Evolutionary conservation across 345 rosid genomes (phyloP).

Genomic region (Ceriops tagal): DNA sequence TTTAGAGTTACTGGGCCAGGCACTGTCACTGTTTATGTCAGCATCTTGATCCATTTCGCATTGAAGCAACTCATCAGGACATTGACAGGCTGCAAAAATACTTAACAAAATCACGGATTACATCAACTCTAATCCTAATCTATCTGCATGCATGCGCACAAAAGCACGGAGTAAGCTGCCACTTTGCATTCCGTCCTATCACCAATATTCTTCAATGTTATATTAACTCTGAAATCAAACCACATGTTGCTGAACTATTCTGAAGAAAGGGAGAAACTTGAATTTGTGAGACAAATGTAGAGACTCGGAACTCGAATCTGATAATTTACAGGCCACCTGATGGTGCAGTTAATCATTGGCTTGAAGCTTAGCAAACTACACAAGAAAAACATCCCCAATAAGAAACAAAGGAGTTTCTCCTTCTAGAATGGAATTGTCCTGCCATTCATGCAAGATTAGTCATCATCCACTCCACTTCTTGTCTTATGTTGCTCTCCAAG

Average conservation of each 20-base stretch:
- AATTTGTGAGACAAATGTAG: not conserved
- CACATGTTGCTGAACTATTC: not conserved
- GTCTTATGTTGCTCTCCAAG: slow-evolving; percentile 45
- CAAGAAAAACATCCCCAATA: slow-evolving; percentile 1
- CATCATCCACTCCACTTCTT: slow-evolving; percentile 73
- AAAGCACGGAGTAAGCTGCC: too few species aligned
- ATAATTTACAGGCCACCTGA: slow-evolving; percentile 20
- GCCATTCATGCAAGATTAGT: slow-evolving; percentile 45
- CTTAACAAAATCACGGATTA: too few species aligned
- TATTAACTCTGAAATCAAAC: not conserved
- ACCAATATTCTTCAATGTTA: not conserved
- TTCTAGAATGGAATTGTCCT: slow-evolving; percentile 27
- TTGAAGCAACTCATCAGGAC: too few species aligned
- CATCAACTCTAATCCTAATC: too few species aligned
- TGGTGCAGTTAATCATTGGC: slow-evolving; percentile 10
- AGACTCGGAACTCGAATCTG: not conserved
- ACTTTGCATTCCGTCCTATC: too few species aligned
- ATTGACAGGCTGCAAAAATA: too few species aligned
- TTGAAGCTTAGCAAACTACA: slow-evolving; percentile 2
- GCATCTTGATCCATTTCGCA: too few species aligned
- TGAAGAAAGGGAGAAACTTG: slow-evolving; percentile 5
- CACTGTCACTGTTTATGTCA: too few species aligned
- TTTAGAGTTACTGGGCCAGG: too few species aligned
- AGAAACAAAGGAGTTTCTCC: slow-evolving; percentile 13
- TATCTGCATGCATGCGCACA: too few species aligned